Conservation (phyloP, 2,329 filamentous ascomycete genomes). For the Fusarium sororula region DNA sequence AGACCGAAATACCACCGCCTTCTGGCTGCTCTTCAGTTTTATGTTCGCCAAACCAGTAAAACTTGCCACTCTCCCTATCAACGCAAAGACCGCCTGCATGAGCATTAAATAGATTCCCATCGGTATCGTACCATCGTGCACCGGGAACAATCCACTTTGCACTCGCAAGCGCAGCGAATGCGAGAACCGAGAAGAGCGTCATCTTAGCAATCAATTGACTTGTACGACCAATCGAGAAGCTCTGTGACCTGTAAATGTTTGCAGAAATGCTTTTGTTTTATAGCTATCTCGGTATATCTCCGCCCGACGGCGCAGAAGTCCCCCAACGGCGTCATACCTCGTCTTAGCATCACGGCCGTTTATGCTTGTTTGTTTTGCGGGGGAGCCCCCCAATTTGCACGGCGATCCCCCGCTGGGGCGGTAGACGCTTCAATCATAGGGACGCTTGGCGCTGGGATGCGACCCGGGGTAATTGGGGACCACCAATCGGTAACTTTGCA, state of each 20-base stretch:
- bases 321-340: not conserved
- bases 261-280: constrained; percentile 1
- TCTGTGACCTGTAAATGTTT: too few species aligned
- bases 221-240: not conserved
- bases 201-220: not conserved
- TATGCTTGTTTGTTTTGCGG: constrained; percentile 8
- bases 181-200: constrained; percentile 2
- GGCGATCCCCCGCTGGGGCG: constrained; percentile 31
- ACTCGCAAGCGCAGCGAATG: constrained; percentile 24
- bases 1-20: constrained; percentile 68
- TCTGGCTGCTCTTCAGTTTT: constrained; percentile 67
- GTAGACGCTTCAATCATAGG: constrained; percentile 34
- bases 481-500: constrained; percentile 12
- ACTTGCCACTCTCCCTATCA: constrained; percentile 62
- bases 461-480: constrained; percentile 14
- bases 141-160: constrained; percentile 68
- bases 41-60: constrained; percentile 71
- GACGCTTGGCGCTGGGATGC: constrained; percentile 3
- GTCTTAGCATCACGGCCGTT: constrained; percentile 4
- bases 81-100: constrained; percentile 67
- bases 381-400: not conserved
- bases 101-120: constrained; percentile 68
- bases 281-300: constrained; percentile 21
- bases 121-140: constrained; percentile 67
- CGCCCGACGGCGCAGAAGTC: not conserved